Percentiles rank a stretch among this genome's conserved stretches.
Conservation (phyloP, 116 monocot species). For the Phalaenopsis hybrid region DNA sequence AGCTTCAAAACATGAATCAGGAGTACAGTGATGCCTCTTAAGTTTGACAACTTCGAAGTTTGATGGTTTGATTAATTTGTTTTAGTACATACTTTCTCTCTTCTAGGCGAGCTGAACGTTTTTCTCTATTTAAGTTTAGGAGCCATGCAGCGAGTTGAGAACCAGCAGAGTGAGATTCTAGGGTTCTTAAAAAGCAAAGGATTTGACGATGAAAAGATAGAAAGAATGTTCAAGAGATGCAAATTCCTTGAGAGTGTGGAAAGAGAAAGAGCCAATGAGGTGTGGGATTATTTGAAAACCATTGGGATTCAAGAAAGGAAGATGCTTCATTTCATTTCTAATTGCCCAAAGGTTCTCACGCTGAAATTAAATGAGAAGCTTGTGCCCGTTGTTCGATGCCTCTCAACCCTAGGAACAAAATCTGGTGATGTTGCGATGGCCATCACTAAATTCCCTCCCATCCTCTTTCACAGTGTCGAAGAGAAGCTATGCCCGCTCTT, state of each 20-base stretch:
- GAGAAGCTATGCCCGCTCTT: slow-evolving; percentile 91
- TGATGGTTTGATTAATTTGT: background rate
- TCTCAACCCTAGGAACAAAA: slow-evolving; percentile 49
- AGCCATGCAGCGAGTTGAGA: slow-evolving; percentile 14
- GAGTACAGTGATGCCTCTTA: too few relatives aligned
- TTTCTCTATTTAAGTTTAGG: slow-evolving; percentile 2
- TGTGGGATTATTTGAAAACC: slow-evolving; percentile 67
- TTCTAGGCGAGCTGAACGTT: background rate
- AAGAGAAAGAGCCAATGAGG: slow-evolving; percentile 29
- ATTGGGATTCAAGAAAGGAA: slow-evolving; percentile 78
- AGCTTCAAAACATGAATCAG: too few relatives aligned
- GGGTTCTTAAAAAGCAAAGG: slow-evolving; percentile 63
- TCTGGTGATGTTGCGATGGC: slow-evolving; percentile 50
- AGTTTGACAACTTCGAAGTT: background rate
- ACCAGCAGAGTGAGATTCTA: slow-evolving; percentile 15
- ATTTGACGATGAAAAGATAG: slow-evolving; percentile 40
- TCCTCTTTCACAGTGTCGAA: slow-evolving; percentile 75
- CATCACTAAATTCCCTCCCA: slow-evolving; percentile 70
- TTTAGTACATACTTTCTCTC: background rate
- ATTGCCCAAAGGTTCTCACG: slow-evolving; percentile 81
- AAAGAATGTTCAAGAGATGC: slow-evolving; percentile 44
- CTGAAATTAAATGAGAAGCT: slow-evolving; percentile 54
- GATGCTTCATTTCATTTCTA: slow-evolving; percentile 55
- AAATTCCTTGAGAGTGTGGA: slow-evolving; percentile 29
- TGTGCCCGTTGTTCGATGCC: slow-evolving; percentile 64